Percentiles rank a stretch among this genome's conserved stretches.
These are phyloP conservation scores for Xerocomellus intermedius DNA, from an alignment of 768 basidiomycete species.

Conservation along the genomic window DNA sequence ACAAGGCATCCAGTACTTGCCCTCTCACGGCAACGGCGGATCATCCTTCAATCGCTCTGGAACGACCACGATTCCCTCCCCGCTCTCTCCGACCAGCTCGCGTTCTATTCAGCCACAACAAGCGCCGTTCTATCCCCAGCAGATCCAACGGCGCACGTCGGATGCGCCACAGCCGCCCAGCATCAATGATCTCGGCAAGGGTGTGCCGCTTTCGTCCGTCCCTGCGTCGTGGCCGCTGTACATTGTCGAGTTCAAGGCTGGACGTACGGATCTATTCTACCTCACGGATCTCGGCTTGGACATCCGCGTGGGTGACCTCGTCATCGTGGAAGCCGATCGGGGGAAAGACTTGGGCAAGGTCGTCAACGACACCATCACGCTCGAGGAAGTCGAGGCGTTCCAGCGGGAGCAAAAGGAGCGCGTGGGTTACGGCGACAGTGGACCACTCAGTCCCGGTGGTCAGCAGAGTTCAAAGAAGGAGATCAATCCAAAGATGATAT, in stretches of 20 bases:
- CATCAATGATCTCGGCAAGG: constrained; percentile 73
- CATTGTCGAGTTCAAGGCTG: constrained; percentile 98
- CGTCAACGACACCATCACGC: constrained; percentile 85
- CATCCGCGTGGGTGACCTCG: constrained; percentile 84
- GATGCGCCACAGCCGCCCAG: constrained; percentile 35
- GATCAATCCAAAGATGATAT: constrained; percentile 96
- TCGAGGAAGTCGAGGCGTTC: constrained; percentile 88
- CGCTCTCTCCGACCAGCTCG: constrained; percentile 51
- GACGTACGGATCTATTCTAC: constrained; percentile 93
- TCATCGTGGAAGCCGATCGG: constrained; percentile 95
- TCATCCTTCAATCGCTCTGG: constrained; percentile 40
- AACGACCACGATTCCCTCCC: constrained; percentile 42
- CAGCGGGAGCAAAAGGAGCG: constrained; percentile 76
- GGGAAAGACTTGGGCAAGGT: constrained; percentile 93
- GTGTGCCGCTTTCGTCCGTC: constrained; percentile 82
- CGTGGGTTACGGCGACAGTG: constrained; percentile 39
- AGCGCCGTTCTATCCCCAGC: constrained; percentile 28
- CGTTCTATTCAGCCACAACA: constrained; percentile 33
- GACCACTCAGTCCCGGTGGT: constrained; percentile 51
- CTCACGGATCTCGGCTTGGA: constrained; percentile 63
- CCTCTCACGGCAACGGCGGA: constrained; percentile 32
- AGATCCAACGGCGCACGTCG: constrained; percentile 40
- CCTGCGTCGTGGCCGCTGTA: constrained; percentile 85
- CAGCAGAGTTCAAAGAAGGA: constrained; percentile 69
- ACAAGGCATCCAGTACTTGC: constrained; percentile 60